These are phyloP conservation scores for Trypanosoma platydactyli DNA, from an alignment of 208 protist species.

Conservation along the genomic window DNA sequence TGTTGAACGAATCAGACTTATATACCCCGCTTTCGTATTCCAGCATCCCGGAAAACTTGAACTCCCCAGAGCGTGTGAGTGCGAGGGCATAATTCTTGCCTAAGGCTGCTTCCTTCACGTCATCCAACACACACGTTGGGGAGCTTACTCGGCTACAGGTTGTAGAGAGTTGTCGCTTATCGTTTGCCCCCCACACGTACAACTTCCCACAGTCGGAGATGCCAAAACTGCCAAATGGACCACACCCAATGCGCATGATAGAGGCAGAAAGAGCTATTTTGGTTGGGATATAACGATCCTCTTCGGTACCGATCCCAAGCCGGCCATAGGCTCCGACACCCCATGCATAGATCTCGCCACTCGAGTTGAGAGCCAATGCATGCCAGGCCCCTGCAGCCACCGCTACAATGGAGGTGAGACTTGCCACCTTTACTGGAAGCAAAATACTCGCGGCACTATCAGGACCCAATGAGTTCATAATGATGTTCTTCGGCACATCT, in stretches of 20 bases:
- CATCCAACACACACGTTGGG: slow-evolving; percentile 54
- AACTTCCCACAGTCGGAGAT: slow-evolving; percentile 63
- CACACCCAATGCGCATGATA: slow-evolving; percentile 69
- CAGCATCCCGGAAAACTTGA: slow-evolving; percentile 59
- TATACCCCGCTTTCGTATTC: slow-evolving; percentile 45
- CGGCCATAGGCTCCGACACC: slow-evolving; percentile 64
- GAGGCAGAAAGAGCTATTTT: slow-evolving; percentile 46
- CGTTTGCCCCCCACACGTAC: slow-evolving; percentile 81
- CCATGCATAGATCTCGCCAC: slow-evolving; percentile 77
- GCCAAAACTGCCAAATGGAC: slow-evolving; percentile 67
- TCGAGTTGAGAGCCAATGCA: slow-evolving; percentile 68
- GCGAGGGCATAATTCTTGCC: slow-evolving; percentile 68
- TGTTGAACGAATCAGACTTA: slow-evolving; percentile 46
- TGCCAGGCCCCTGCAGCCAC: slow-evolving; percentile 76
- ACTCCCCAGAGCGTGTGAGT: slow-evolving; percentile 51
- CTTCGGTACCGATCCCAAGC: slow-evolving; percentile 50
- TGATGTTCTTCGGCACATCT: slow-evolving; percentile 48
- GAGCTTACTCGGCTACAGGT: slow-evolving; percentile 12
- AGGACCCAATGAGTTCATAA: slow-evolving; percentile 44
- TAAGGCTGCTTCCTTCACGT: slow-evolving; percentile 67
- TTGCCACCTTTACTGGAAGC: slow-evolving; percentile 49
- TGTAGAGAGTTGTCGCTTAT: slow-evolving; percentile 51
- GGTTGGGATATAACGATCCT: slow-evolving; percentile 43
- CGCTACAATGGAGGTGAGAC: slow-evolving; percentile 56
- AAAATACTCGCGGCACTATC: slow-evolving; percentile 55